These are phyloP conservation scores for Sinapis alba DNA, from an alignment of 441 rosid species.

Conservation along the genomic window DNA sequence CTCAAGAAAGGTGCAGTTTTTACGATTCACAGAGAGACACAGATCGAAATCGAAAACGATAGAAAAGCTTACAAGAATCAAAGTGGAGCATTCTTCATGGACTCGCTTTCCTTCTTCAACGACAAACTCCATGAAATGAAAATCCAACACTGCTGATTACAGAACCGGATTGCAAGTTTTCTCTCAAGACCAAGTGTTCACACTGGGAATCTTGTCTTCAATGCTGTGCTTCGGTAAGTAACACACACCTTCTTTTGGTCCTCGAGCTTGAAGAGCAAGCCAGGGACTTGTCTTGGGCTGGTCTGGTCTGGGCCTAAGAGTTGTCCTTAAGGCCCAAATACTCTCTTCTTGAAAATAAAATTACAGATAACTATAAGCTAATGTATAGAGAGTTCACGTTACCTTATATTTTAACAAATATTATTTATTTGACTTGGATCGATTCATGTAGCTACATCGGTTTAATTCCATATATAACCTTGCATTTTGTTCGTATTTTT, in stretches of 20 bases:
- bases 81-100: constrained; percentile 58
- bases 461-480: not conserved
- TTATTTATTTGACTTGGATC: not conserved
- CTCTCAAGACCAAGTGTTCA: not conserved
- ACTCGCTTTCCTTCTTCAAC: constrained; percentile 56
- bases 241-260: constrained; percentile 4
- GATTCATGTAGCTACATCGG: not conserved
- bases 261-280: constrained; percentile 38
- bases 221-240: not conserved
- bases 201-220: too few species aligned
- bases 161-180: constrained; percentile 21
- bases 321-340: constrained; percentile 6
- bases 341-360: not conserved
- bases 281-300: not conserved
- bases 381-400: not conserved
- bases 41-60: constrained; percentile 13
- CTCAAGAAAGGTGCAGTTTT: constrained; percentile 3
- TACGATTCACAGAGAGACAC: not conserved
- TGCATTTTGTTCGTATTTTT: not conserved
- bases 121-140: constrained; percentile 58
- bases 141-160: not conserved
- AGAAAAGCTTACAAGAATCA: constrained; percentile 61
- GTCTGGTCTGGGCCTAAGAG: not conserved
- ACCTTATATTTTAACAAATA: not conserved
- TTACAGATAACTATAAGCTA: not conserved